Evolutionary conservation across 345 rosid species (phyloP).

Genomic region (Nasturtium officinale): DNA sequence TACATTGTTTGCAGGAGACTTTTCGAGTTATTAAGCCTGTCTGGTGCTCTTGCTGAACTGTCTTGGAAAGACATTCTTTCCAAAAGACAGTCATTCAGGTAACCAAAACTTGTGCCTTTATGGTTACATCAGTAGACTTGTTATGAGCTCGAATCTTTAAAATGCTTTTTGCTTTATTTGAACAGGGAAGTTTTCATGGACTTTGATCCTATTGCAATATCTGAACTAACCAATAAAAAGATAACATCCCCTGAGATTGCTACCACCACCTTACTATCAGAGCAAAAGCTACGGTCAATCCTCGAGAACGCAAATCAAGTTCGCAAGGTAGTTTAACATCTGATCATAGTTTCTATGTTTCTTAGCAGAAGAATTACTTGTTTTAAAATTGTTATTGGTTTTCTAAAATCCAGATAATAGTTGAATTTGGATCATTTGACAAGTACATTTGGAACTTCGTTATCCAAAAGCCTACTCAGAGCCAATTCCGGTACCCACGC

Average conservation of each 20-base stretch:
- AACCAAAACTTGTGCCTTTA: conserved; percentile 14
- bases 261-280: conserved; percentile 64
- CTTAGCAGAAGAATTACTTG: not conserved
- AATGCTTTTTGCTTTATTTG: conserved; percentile 8
- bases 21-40: conserved; percentile 72
- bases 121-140: not conserved
- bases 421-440: conserved; percentile 76
- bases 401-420: conserved; percentile 51
- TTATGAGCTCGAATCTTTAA: not conserved
- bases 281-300: conserved; percentile 68
- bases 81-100: conserved; percentile 76
- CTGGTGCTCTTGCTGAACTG: conserved; percentile 83
- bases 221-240: conserved; percentile 65
- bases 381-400: not conserved
- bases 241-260: conserved; percentile 56
- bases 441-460: conserved; percentile 86
- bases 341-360: conserved; percentile 9
- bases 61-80: conserved; percentile 79
- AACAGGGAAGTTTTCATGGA: conserved; percentile 76
- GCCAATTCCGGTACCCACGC: conserved; percentile 70
- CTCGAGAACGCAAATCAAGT: conserved; percentile 79
- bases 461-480: conserved; percentile 63
- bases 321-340: conserved; percentile 54
- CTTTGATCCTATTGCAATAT: conserved; percentile 68
- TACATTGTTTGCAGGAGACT: conserved; percentile 57